phyloP scores from a whole-genome alignment of 768 basidiomycete species.

The Xerocomellus amylosporus region DNA sequence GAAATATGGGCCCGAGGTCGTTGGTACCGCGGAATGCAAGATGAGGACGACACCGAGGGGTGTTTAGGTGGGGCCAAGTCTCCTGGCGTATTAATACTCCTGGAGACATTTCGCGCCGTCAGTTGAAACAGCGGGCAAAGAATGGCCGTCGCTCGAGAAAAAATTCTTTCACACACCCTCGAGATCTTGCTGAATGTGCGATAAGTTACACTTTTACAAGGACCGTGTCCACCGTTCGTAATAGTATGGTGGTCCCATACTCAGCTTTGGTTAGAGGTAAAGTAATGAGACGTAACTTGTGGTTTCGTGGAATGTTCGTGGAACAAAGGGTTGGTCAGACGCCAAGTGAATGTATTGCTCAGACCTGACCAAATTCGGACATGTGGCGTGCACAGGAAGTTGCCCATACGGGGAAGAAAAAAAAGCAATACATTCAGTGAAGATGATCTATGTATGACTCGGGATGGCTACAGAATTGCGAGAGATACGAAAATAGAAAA shows the following conservation, averaged over 20 bases:
- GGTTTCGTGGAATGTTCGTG: background rate
- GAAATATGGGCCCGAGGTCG: background rate
- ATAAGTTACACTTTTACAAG: background rate
- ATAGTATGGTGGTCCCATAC: background rate
- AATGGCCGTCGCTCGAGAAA: slow-evolving; percentile 15
- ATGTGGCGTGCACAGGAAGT: background rate
- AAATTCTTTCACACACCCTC: slow-evolving; percentile 31
- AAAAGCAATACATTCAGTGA: background rate
- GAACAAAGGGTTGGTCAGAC: background rate
- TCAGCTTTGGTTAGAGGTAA: background rate
- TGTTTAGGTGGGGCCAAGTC: background rate
- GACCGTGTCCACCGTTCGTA: background rate
- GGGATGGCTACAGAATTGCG: background rate
- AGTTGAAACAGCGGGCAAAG: slow-evolving; percentile 20
- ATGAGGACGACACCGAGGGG: background rate
- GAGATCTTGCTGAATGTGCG: background rate
- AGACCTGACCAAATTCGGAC: slow-evolving; percentile 1
- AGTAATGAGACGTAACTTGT: background rate
- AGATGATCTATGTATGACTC: background rate
- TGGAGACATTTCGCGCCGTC: background rate
- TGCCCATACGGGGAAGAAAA: background rate
- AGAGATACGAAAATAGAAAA: background rate
- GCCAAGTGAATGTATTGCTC: background rate
- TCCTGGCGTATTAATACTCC: slow-evolving; percentile 10
- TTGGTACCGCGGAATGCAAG: background rate